Evolutionary conservation across 768 basidiomycete species (phyloP).

Genomic region (Leccinum boreale): DNA sequence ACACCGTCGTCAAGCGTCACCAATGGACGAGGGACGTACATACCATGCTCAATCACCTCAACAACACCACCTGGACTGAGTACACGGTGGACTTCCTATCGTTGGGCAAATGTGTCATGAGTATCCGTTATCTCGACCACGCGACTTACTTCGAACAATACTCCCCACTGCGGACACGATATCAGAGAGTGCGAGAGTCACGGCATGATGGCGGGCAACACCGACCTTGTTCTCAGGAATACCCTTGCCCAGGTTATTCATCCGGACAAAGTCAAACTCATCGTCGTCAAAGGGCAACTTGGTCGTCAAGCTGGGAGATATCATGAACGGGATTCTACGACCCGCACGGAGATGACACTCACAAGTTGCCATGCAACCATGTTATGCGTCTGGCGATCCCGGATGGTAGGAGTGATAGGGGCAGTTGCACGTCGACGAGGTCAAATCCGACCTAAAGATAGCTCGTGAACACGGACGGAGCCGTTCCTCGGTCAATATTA

Average conservation of each 20-base stretch:
- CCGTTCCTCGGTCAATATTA: constrained; percentile 1
- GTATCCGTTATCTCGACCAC: not conserved
- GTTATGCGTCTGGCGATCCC: constrained; percentile 54
- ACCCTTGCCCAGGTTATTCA: constrained; percentile 59
- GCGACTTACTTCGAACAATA: constrained; percentile 55
- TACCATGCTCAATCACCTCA: constrained; percentile 74
- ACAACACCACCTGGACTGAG: constrained; percentile 67
- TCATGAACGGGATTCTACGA: not conserved
- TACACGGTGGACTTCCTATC: constrained; percentile 69
- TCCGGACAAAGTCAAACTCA: constrained; percentile 79
- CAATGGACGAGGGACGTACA: constrained; percentile 8
- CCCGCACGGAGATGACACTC: constrained; percentile 20
- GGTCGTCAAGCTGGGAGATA: constrained; percentile 55
- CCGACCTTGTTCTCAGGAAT: constrained; percentile 73
- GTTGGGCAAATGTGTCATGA: constrained; percentile 6
- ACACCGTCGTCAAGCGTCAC: not conserved
- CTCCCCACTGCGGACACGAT: constrained; percentile 50
- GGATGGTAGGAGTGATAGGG: constrained; percentile 47
- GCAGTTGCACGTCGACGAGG: constrained; percentile 70
- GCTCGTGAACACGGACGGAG: constrained; percentile 1
- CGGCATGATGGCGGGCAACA: not conserved
- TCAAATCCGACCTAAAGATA: constrained; percentile 68
- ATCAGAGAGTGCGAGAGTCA: constrained; percentile 3
- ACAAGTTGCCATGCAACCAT: constrained; percentile 83
- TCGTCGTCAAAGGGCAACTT: constrained; percentile 80